Conservation (phyloP, 2,329 filamentous ascomycete genomes). For the Apiospora hydei region DNA sequence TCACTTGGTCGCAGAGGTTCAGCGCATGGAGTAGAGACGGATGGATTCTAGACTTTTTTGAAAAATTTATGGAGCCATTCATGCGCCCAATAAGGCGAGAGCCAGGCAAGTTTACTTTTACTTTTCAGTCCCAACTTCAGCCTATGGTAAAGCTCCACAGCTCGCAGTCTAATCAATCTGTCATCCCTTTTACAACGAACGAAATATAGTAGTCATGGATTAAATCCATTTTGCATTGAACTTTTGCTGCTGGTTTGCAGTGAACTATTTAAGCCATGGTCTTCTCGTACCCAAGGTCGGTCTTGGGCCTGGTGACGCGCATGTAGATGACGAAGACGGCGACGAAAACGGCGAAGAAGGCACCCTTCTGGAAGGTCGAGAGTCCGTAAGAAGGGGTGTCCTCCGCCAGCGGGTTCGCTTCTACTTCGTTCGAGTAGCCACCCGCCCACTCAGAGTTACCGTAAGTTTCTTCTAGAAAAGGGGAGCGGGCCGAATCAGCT, state of each 20-base stretch:
- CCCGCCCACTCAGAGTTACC: conserved; percentile 48
- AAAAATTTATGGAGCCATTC: conserved; percentile 28
- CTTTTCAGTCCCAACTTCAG: not conserved
- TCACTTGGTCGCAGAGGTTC: not conserved
- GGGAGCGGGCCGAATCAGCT: conserved; percentile 41
- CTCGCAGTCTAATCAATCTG: not conserved
- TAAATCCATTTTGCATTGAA: conserved; percentile 23
- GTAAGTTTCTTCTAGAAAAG: conserved; percentile 41
- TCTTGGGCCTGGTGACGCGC: conserved; percentile 48
- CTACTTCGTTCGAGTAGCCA: conserved; percentile 45
- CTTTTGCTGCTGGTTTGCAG: conserved; percentile 26
- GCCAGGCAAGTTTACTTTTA: not conserved
- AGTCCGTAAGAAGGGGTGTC: conserved; percentile 44
- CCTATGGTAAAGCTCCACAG: conserved; percentile 2
- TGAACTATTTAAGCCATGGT: conserved; percentile 46
- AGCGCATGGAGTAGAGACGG: conserved; percentile 1
- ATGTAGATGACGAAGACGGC: conserved; percentile 54
- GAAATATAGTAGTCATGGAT: not conserved
- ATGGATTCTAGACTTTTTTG: conserved; percentile 15
- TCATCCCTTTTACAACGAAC: not conserved
- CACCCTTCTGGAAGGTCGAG: conserved; percentile 57
- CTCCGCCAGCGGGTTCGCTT: conserved; percentile 35
- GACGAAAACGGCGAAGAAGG: conserved; percentile 57
- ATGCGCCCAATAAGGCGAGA: conserved; percentile 1
- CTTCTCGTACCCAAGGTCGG: conserved; percentile 52